phyloP scores from a whole-genome alignment of 108 stramenopile genomes.

The Nitzschia sp. region DNA sequence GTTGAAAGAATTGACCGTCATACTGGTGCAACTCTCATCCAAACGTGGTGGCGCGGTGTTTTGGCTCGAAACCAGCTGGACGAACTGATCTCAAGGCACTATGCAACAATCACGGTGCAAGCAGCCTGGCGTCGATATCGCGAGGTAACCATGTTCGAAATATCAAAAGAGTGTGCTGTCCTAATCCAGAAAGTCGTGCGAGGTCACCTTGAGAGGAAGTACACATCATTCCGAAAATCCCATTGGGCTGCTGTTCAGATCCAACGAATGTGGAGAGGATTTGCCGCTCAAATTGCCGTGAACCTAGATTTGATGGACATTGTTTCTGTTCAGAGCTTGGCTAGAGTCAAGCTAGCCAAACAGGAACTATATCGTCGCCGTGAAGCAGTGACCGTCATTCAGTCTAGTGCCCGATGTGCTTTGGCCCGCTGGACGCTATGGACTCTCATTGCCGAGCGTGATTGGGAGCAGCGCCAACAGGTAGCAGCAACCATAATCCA shows the following conservation, averaged over 20 bases:
- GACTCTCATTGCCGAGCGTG: not conserved
- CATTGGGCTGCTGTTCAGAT: constrained; percentile 31
- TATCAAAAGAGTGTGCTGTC: constrained; percentile 16
- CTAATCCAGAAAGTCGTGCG: constrained; percentile 20
- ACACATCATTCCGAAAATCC: not conserved
- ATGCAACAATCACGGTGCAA: constrained; percentile 50
- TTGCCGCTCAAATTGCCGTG: constrained; percentile 39
- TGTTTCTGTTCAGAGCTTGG: constrained; percentile 46
- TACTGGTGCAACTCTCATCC: constrained; percentile 27
- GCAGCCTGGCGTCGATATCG: constrained; percentile 29
- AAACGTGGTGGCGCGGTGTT: constrained; percentile 24
- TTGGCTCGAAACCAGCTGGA: constrained; percentile 1
- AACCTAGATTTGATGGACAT: constrained; percentile 48
- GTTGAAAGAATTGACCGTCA: constrained; percentile 18
- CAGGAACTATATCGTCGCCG: not conserved
- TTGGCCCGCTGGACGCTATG: constrained; percentile 16
- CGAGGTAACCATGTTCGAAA: constrained; percentile 15
- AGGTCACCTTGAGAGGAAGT: constrained; percentile 19
- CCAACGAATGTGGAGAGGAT: constrained; percentile 47
- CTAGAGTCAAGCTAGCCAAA: constrained; percentile 33
- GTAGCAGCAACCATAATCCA: constrained; percentile 10
- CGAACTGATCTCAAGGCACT: not conserved
- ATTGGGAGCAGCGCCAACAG: not conserved
- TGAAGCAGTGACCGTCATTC: constrained; percentile 22
- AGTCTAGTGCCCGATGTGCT: constrained; percentile 23